Conservation (phyloP, 768 basidiomycete species). For the Agrocybe praecox region DNA sequence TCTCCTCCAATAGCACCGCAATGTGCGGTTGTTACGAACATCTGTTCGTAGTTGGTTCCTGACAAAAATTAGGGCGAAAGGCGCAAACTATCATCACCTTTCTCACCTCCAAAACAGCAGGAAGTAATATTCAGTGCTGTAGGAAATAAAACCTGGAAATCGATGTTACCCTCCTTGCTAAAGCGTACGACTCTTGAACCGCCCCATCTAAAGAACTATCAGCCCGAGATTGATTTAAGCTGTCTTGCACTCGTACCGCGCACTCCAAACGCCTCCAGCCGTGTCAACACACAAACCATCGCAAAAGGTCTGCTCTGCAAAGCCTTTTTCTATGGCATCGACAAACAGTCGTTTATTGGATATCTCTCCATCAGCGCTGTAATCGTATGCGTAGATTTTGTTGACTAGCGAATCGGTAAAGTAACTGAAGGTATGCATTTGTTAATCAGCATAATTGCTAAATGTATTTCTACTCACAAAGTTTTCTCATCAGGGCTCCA, state of each 20-base stretch:
- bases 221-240: conserved; percentile 3
- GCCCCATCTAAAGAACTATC: conserved; percentile 52
- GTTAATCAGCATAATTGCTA: not conserved
- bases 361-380: conserved; percentile 56
- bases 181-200: conserved; percentile 63
- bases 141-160: conserved; percentile 60
- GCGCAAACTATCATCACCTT: not conserved
- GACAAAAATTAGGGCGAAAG: conserved; percentile 11
- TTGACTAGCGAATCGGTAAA: conserved; percentile 72
- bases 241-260: conserved; percentile 34
- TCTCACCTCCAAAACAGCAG: conserved; percentile 68
- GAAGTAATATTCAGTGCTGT: conserved; percentile 66
- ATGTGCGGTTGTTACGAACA: conserved; percentile 66
- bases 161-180: conserved; percentile 51
- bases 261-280: conserved; percentile 69
- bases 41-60: conserved; percentile 63
- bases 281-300: conserved; percentile 70
- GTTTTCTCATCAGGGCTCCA: conserved; percentile 65
- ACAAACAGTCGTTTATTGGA: conserved; percentile 59
- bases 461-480: conserved; percentile 41
- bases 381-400: conserved; percentile 70
- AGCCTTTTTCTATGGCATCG: conserved; percentile 56
- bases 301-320: conserved; percentile 51
- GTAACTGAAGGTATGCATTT: conserved; percentile 45
- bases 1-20: conserved; percentile 63